These are phyloP conservation scores for Jatropha podagrica DNA, from an alignment of 441 rosid genomes.

Conservation along the genomic window DNA sequence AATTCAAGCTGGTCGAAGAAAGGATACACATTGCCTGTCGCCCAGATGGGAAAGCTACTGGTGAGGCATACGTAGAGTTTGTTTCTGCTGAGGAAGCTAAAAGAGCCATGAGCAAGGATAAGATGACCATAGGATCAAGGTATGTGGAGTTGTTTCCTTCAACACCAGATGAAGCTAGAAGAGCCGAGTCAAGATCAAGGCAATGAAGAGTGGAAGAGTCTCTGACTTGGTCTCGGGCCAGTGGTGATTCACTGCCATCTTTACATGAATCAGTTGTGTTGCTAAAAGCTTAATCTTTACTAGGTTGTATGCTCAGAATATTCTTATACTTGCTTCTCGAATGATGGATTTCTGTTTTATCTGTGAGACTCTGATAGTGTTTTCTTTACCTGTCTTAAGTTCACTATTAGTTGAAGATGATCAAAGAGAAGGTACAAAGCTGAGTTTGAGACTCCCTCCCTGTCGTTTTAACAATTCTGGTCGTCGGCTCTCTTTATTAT, in stretches of 20 bases:
- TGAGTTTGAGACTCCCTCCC: no score
- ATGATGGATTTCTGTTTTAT: constrained; percentile 7
- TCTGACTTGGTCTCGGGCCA: not conserved
- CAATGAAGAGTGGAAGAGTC: constrained; percentile 36
- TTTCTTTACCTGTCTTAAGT: not conserved
- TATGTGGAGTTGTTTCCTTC: constrained; percentile 85
- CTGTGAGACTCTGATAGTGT: not conserved
- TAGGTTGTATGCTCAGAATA: constrained; percentile 21
- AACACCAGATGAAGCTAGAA: constrained; percentile 74
- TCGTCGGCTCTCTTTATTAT: no score
- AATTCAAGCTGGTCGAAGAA: constrained; percentile 57
- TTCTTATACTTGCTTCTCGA: constrained; percentile 9
- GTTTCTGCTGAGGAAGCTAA: constrained; percentile 68
- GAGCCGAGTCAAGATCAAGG: constrained; percentile 80
- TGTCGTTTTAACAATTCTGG: no score
- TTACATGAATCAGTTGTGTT: constrained; percentile 12
- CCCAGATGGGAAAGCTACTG: constrained; percentile 91
- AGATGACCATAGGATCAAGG: constrained; percentile 82
- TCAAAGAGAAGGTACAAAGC: no score
- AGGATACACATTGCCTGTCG: constrained; percentile 77
- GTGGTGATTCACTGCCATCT: not conserved
- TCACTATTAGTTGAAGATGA: no score
- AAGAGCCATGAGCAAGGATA: constrained; percentile 84
- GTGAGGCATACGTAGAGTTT: constrained; percentile 89
- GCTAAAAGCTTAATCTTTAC: not conserved